Conservation (phyloP, 352 stramenopile species). For the Phytophthora pini region DNA sequence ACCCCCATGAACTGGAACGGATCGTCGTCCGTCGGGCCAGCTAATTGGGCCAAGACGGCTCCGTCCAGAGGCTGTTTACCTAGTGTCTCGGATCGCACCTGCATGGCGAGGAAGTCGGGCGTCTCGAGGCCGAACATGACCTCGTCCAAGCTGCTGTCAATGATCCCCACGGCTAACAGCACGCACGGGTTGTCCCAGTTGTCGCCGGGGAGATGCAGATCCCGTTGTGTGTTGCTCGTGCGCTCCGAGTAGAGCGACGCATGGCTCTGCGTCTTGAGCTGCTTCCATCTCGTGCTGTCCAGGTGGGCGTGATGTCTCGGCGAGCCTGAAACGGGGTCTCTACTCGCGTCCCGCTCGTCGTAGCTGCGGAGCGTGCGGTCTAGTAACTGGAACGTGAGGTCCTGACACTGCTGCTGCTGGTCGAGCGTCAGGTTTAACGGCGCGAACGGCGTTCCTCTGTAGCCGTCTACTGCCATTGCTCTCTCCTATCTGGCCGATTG, state of each 20-base stretch:
- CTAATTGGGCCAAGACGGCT: conserved; percentile 33
- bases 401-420: conserved; percentile 15
- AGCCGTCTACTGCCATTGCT: conserved; percentile 2
- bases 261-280: conserved; percentile 20
- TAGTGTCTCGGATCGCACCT: conserved; percentile 21
- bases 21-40: conserved; percentile 19
- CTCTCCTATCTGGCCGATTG: conserved; percentile 4
- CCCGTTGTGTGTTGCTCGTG: background rate
- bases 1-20: conserved; percentile 40
- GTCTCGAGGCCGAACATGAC: conserved; percentile 24
- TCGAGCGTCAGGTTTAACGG: conserved; percentile 14
- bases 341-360: conserved; percentile 7
- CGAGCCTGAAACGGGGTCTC: conserved; percentile 1
- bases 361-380: conserved; percentile 26
- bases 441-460: conserved; percentile 9
- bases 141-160: conserved; percentile 12
- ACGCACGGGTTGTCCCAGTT: conserved; percentile 18
- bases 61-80: background rate
- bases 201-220: conserved; percentile 5
- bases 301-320: conserved; percentile 9
- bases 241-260: conserved; percentile 23
- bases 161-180: conserved; percentile 16
- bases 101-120: conserved; percentile 9
- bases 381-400: conserved; percentile 24
- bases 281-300: conserved; percentile 17